Evolutionary conservation across 148 eudicot genomes (phyloP).

Genomic region (Camellia japonica): DNA sequence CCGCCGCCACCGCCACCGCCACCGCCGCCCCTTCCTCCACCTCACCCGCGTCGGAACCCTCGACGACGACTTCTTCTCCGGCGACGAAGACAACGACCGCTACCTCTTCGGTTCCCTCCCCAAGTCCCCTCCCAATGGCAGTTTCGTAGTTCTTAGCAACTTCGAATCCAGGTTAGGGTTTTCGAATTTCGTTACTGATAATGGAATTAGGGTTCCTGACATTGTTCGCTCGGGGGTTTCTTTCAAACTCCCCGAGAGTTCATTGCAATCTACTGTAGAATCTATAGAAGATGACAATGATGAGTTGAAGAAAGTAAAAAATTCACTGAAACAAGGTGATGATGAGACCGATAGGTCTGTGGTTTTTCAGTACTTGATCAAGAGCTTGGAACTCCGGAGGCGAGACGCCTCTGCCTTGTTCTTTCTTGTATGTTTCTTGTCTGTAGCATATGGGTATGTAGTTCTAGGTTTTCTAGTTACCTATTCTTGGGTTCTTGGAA

Average conservation of each 20-base stretch:
- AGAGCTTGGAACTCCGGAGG: constrained; percentile 56
- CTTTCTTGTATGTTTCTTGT: constrained; percentile 52
- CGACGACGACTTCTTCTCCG: constrained; percentile 85
- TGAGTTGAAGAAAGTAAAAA: constrained; percentile 4
- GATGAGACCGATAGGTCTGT: constrained; percentile 28
- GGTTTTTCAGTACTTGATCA: constrained; percentile 50
- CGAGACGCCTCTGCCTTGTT: constrained; percentile 59
- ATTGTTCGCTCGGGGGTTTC: constrained; percentile 33
- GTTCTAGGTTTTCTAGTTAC: constrained; percentile 73
- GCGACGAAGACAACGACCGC: constrained; percentile 51
- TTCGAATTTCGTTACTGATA: constrained; percentile 32
- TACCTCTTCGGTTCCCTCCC: constrained; percentile 28
- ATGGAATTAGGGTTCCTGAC: constrained; percentile 32
- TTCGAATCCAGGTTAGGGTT: constrained; percentile 38
- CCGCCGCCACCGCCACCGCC: constrained; percentile 35
- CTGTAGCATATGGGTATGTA: constrained; percentile 74
- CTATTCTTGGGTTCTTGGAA: constrained; percentile 70
- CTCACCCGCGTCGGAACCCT: constrained; percentile 82
- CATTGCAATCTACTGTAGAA: constrained; percentile 2
- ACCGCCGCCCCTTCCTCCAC: constrained; percentile 69
- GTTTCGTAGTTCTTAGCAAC: constrained; percentile 26
- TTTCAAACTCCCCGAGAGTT: constrained; percentile 16
- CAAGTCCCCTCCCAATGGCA: constrained; percentile 29
- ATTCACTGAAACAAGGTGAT: constrained; percentile 14
- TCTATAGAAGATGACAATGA: background rate